Evolutionary conservation across 257 asterid species (phyloP).

Genomic region (Nemophila menziesii): DNA sequence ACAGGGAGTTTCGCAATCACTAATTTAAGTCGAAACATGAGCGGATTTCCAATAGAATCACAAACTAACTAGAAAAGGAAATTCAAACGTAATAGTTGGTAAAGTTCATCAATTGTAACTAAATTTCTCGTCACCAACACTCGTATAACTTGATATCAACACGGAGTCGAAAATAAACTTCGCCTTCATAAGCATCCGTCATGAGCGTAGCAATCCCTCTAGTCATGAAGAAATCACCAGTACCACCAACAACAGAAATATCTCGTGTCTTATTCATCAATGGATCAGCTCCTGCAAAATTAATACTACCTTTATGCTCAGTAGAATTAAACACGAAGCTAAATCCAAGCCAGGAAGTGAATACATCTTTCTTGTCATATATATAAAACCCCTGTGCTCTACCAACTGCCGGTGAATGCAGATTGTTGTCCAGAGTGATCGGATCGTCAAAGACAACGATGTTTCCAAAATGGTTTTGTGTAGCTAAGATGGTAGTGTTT

Average conservation of each 20-base stretch:
- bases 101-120: too few relatives aligned
- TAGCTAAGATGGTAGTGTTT: slow-evolving; percentile 36
- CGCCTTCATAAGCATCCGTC: slow-evolving; percentile 36
- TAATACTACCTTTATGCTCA: slow-evolving; percentile 37
- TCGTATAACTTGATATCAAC: slow-evolving; percentile 33
- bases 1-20: too few relatives aligned
- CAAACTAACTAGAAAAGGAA: too few relatives aligned
- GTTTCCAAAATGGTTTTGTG: slow-evolving; percentile 39
- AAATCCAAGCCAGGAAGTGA: slow-evolving; percentile 59
- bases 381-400: slow-evolving; percentile 70
- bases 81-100: too few relatives aligned
- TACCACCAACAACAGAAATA: slow-evolving; percentile 39
- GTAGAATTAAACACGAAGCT: slow-evolving; percentile 58
- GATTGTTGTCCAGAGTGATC: slow-evolving; percentile 51
- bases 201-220: slow-evolving; percentile 33
- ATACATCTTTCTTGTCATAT: slow-evolving; percentile 40
- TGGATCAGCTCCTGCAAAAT: slow-evolving; percentile 69
- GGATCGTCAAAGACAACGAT: slow-evolving; percentile 69
- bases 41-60: too few relatives aligned
- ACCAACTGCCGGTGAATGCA: slow-evolving; percentile 54
- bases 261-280: slow-evolving; percentile 43
- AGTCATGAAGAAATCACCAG: slow-evolving; percentile 33
- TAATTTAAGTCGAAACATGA: too few relatives aligned
- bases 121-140: slow-evolving; percentile 21
- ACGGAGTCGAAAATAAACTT: slow-evolving; percentile 26